These are phyloP conservation scores for Annulohypoxylon nitens DNA, from an alignment of 495 filamentous ascomycete genomes.

Conservation along the genomic window DNA sequence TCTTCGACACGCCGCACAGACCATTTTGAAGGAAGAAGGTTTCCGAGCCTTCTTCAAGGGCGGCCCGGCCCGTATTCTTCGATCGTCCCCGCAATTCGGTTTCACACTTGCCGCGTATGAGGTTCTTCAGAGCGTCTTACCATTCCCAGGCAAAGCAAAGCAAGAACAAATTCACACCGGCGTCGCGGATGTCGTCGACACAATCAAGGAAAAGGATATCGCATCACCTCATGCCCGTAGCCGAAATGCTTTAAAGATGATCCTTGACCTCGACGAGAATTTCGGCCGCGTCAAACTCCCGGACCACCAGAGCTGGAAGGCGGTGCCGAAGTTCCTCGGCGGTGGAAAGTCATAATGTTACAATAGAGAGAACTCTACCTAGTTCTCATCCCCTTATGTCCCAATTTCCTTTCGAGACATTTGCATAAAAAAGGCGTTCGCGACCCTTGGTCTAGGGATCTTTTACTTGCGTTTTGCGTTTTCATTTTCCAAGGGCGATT, in stretches of 20 bases:
- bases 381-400: constrained; percentile 34
- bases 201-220: constrained; percentile 68
- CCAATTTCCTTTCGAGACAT: constrained; percentile 26
- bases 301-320: constrained; percentile 63
- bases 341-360: constrained; percentile 40
- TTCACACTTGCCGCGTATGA: constrained; percentile 97
- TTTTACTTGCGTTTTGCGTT: constrained; percentile 36
- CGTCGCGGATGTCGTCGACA: constrained; percentile 53
- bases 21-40: constrained; percentile 89
- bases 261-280: constrained; percentile 92
- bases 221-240: constrained; percentile 84
- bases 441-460: constrained; percentile 41
- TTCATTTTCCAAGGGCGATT: constrained; percentile 16
- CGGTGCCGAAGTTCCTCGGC: constrained; percentile 58
- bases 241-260: constrained; percentile 95
- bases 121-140: constrained; percentile 84
- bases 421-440: constrained; percentile 50
- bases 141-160: constrained; percentile 75
- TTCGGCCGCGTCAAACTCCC: constrained; percentile 79
- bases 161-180: constrained; percentile 56
- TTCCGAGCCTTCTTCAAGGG: constrained; percentile 98
- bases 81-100: constrained; percentile 96
- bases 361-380: constrained; percentile 33
- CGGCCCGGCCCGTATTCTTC: constrained; percentile 91
- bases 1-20: constrained; percentile 86